A percentile compares a stretch with the other conserved stretches of the same genome.
Evolutionary conservation across 2,329 filamentous ascomycete genomes (phyloP).

Genomic region (Monosporascus ibericus): DNA sequence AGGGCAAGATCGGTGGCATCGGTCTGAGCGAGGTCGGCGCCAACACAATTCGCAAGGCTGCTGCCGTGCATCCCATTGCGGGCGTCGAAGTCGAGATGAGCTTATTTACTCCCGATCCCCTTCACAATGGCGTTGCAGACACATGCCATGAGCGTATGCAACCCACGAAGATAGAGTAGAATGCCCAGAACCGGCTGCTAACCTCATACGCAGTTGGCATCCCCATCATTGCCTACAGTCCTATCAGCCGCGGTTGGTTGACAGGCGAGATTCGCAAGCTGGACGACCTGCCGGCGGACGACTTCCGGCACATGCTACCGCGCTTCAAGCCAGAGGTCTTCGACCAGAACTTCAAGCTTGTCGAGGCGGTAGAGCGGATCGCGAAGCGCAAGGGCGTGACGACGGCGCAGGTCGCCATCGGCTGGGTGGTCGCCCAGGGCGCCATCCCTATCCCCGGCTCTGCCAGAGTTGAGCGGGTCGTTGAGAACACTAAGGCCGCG

Average conservation of each 20-base stretch:
- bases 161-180: not conserved
- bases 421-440: constrained; percentile 40
- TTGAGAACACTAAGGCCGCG: constrained; percentile 39
- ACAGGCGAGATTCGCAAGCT: constrained; percentile 41
- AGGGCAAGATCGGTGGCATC: constrained; percentile 38
- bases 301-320: constrained; percentile 37
- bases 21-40: constrained; percentile 36
- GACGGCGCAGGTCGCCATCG: constrained; percentile 46
- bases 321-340: constrained; percentile 48
- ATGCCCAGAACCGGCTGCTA: constrained; percentile 40
- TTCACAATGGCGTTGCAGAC: constrained; percentile 32
- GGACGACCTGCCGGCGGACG: constrained; percentile 41
- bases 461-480: constrained; percentile 33
- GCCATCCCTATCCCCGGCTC: constrained; percentile 33
- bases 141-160: constrained; percentile 35
- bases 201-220: constrained; percentile 42
- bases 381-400: constrained; percentile 43
- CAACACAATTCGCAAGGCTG: constrained; percentile 32
- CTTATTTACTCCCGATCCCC: constrained; percentile 34
- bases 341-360: constrained; percentile 46
- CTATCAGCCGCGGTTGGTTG: constrained; percentile 42
- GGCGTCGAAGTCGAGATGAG: constrained; percentile 41
- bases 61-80: constrained; percentile 30
- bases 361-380: constrained; percentile 38
- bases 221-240: constrained; percentile 51